Evolutionary conservation across 371 early-diverging fungal genomes (phyloP).

Genomic region (Parasitella parasitica): DNA sequence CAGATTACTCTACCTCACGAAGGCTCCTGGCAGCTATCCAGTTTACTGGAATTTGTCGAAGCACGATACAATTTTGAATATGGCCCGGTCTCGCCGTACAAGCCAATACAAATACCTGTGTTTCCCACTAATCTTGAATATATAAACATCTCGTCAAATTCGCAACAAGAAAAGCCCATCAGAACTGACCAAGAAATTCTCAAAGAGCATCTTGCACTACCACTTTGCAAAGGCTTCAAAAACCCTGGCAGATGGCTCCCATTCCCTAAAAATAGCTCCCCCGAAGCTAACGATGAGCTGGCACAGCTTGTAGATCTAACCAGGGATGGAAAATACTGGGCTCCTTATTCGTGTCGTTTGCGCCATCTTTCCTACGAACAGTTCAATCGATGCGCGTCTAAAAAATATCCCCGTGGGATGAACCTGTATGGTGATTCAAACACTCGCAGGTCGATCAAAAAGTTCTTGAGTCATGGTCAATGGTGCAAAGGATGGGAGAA

Average conservation of each 20-base stretch:
- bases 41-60: slow-evolving; percentile 43
- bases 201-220: slow-evolving; percentile 35
- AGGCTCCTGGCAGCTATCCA: slow-evolving; percentile 35
- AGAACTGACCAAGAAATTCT: neutral
- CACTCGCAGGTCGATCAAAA: slow-evolving; percentile 51
- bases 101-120: slow-evolving; percentile 29
- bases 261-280: slow-evolving; percentile 6
- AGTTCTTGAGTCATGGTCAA: slow-evolving; percentile 47
- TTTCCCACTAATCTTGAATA: slow-evolving; percentile 6
- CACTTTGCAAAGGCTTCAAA: slow-evolving; percentile 41
- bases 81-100: slow-evolving; percentile 40
- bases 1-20: slow-evolving; percentile 33
- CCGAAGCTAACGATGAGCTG: neutral
- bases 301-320: neutral
- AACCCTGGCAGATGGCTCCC: slow-evolving; percentile 52
- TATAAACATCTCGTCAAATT: neutral
- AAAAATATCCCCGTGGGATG: slow-evolving; percentile 32
- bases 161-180: neutral
- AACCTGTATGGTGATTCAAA: slow-evolving; percentile 58
- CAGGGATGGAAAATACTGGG: slow-evolving; percentile 38
- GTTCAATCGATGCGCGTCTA: slow-evolving; percentile 38
- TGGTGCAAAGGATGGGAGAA: slow-evolving; percentile 44
- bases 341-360: slow-evolving; percentile 48
- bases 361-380: slow-evolving; percentile 40
- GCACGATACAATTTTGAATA: slow-evolving; percentile 52